Evolutionary conservation across 2,329 filamentous ascomycete species (phyloP), one percentile per base, ranked within the genome.

Genomic region (Didymella lethalis): DNA sequence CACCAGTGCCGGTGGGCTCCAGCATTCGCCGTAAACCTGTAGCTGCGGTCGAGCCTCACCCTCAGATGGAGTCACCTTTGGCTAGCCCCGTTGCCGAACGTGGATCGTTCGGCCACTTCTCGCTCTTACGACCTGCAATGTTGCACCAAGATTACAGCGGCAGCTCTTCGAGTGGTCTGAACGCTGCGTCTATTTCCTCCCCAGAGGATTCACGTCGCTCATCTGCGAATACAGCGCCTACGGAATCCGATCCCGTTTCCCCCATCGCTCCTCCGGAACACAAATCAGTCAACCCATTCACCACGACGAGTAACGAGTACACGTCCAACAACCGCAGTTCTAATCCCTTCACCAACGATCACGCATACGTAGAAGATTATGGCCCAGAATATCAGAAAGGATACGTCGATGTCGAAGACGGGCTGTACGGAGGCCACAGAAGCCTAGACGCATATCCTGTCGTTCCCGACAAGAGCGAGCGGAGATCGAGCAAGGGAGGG

Each of bases 311-410:
- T 14, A 46, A 48, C 8, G 36, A 26, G 8, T 32, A 47, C 28
- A 55, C 28, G 40, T 54, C 0, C 58, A 59, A n/a, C 45, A 63
- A 64, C 41, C 54, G 57, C 3, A 41, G 62, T 0, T 49, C 56
- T 7, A 71, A 75, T 29, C 71, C 72, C 2, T 76, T 74, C 48
- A 59, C 51, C 11, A 69, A 68, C 36, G 64, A 68, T 7, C 63
- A 70, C 38, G 51, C 54, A 2, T 76, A 75, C 44, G 59, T 71
- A 16, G 74, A 76, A 36, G 71, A 75, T 54, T 75, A 74, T 31
- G 71, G 71, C 4, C 70, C 73, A 2, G 73, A 75, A 41, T 75
- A 68, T 44, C 49, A 63, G 11, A 40, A 20, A 12, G 57, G 59
- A 1, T 61, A 67, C 26, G 58, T 63, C 8, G 71, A 72, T 28